A percentile compares a stretch with the other conserved stretches of the same genome.
phyloP scores from a whole-genome alignment of 2,329 filamentous ascomycete genomes.

The Macrophomina tecta region DNA sequence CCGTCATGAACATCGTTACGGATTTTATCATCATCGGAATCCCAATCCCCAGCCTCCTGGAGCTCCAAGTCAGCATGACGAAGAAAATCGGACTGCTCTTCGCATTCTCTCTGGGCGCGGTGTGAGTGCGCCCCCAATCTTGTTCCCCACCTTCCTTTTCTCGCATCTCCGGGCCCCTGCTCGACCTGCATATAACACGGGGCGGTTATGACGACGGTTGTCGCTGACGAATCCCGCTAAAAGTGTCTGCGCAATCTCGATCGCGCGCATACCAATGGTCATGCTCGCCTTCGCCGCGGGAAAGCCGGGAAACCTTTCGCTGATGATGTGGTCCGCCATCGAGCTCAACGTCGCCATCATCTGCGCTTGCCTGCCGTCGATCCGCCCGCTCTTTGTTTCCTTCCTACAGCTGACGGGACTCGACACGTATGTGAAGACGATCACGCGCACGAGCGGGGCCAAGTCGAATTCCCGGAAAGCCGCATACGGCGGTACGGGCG shows the following conservation, averaged over 20 bases:
- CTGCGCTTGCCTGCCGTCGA: conserved; percentile 43
- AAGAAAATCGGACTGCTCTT: conserved; percentile 9
- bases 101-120: conserved; percentile 10
- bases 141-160: not conserved
- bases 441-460: not conserved
- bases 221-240: not conserved
- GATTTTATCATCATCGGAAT: conserved; percentile 37
- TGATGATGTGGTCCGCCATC: conserved; percentile 37
- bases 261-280: conserved; percentile 36
- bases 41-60: conserved; percentile 34
- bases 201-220: no score
- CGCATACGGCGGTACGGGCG: not conserved
- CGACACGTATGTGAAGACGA: not conserved
- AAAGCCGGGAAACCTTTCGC: conserved; percentile 4
- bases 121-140: not conserved
- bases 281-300: conserved; percentile 3
- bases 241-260: conserved; percentile 37
- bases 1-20: conserved; percentile 21
- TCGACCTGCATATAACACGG: no score
- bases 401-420: conserved; percentile 44
- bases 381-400: conserved; percentile 41
- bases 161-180: not conserved
- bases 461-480: not conserved
- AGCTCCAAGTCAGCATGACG: not conserved
- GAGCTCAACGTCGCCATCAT: conserved; percentile 42